These are phyloP conservation scores for Lasiosphaeria miniovina DNA, from an alignment of 495 filamentous ascomycete species.

Conservation along the genomic window DNA sequence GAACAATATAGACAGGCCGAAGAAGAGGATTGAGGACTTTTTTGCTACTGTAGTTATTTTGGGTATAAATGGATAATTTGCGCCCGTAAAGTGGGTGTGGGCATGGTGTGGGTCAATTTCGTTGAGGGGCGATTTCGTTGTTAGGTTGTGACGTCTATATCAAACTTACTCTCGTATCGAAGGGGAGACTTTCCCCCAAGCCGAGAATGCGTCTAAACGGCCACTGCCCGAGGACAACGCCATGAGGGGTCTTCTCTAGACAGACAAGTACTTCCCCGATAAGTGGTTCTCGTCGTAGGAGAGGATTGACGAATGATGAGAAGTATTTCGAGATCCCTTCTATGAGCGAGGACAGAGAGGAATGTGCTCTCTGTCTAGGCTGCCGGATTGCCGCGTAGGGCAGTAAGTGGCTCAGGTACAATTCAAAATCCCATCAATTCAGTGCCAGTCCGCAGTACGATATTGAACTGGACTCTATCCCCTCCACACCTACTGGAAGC, in stretches of 20 bases:
- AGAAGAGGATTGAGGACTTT: too few relatives aligned
- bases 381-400: constrained; percentile 48
- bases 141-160: too few relatives aligned
- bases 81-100: too few relatives aligned
- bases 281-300: constrained; percentile 68
- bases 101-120: too few relatives aligned
- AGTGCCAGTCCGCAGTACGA: constrained; percentile 28
- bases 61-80: too few relatives aligned
- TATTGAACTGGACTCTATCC: constrained; percentile 23
- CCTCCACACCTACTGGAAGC: constrained; percentile 1
- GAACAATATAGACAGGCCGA: too few relatives aligned
- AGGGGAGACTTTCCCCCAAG: constrained; percentile 48
- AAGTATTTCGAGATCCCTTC: constrained; percentile 66
- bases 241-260: constrained; percentile 73
- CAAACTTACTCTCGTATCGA: constrained; percentile 48
- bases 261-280: constrained; percentile 62
- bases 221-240: constrained; percentile 83
- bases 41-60: too few relatives aligned
- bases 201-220: constrained; percentile 47
- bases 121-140: too few relatives aligned
- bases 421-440: constrained; percentile 31
- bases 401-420: constrained; percentile 37
- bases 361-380: constrained; percentile 74
- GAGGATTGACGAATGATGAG: constrained; percentile 73
- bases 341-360: constrained; percentile 60